A percentile compares a stretch with the other conserved stretches of the same genome.
Evolutionary conservation across 352 stramenopile genomes (phyloP).

Genomic region (Phytophthora cactorum): DNA sequence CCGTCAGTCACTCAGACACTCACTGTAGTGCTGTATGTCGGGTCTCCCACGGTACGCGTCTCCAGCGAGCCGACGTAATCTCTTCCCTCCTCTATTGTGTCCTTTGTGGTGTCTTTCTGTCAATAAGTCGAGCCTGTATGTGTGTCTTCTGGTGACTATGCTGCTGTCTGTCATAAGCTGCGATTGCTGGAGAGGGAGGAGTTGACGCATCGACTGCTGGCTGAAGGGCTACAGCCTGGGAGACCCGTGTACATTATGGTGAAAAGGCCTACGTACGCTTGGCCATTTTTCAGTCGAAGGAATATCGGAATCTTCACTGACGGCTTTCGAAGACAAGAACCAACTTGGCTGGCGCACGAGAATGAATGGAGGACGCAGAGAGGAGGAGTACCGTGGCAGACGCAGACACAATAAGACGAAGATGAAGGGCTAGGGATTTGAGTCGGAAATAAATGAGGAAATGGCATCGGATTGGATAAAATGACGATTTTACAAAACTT

Average conservation of each 20-base stretch:
- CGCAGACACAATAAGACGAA: constrained; percentile 38
- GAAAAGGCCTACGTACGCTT: constrained; percentile 70
- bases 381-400: constrained; percentile 29
- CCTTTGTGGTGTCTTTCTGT: neutral
- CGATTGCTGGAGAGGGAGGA: neutral
- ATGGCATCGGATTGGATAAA: constrained; percentile 13
- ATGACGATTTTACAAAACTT: neutral
- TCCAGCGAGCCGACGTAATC: neutral
- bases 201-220: neutral
- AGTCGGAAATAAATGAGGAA: constrained; percentile 1
- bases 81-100: constrained; percentile 3
- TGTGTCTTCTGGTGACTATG: constrained; percentile 5
- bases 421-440: neutral
- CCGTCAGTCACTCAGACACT: constrained; percentile 2
- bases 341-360: constrained; percentile 22
- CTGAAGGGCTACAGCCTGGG: neutral
- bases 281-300: constrained; percentile 87
- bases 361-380: constrained; percentile 54
- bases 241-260: constrained; percentile 7
- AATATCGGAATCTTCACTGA: constrained; percentile 68
- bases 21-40: neutral
- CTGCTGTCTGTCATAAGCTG: constrained; percentile 1
- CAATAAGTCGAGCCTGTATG: neutral
- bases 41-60: neutral
- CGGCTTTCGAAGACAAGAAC: constrained; percentile 4